phyloP scores from a whole-genome alignment of 257 asterid species.

The Apocynum venetum region DNA sequence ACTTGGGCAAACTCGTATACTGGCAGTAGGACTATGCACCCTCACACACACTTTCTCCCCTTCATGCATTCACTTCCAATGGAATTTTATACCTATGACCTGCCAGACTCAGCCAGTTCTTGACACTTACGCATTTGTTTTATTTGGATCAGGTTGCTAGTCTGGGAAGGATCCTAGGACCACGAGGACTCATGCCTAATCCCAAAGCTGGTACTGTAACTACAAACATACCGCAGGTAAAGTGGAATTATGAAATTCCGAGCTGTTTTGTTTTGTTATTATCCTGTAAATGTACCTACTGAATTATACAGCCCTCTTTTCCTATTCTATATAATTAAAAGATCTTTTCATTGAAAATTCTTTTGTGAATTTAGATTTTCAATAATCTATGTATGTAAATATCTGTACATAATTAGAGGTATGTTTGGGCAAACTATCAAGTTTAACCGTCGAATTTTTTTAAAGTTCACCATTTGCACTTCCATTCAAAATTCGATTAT shows the following conservation, averaged over 20 bases:
- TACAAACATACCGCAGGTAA: constrained; percentile 91
- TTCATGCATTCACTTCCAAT: neutral
- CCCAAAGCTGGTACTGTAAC: constrained; percentile 99
- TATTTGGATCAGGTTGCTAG: constrained; percentile 68
- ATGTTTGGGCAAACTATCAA: no score
- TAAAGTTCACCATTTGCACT: no score
- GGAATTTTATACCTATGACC: neutral
- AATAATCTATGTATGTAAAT: neutral
- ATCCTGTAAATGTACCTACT: neutral
- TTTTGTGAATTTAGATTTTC: neutral
- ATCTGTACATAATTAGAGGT: neutral
- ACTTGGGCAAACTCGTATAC: neutral
- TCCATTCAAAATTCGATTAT: no score
- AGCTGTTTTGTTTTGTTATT: neutral
- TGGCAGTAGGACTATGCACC: neutral
- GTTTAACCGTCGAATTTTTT: no score
- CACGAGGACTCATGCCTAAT: constrained; percentile 96
- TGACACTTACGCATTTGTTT: neutral
- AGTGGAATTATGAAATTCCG: neutral
- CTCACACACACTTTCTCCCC: neutral
- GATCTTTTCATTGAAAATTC: neutral
- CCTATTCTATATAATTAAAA: neutral
- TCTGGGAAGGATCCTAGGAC: constrained; percentile 88
- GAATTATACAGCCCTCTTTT: neutral
- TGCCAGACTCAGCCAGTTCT: neutral